A percentile compares a stretch with the other conserved stretches of the same genome.
These are phyloP conservation scores for Pythium aquatile DNA, from an alignment of 352 stramenopile species.

Conservation along the genomic window DNA sequence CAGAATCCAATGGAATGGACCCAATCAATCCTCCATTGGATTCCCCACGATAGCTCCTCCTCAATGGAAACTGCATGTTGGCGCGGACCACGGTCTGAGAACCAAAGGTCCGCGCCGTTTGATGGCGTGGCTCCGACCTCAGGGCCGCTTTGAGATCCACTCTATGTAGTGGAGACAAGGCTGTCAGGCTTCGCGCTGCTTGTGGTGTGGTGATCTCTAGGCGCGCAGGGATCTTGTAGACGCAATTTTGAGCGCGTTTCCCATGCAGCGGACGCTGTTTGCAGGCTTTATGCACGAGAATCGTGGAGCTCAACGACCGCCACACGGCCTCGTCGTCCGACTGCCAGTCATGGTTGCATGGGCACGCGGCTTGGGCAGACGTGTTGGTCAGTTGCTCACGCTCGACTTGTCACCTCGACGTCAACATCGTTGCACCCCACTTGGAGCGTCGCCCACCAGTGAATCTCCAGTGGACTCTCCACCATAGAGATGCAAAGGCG, in stretches of 20 bases:
- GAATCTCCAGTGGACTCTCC: background rate
- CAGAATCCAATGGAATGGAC: slow-evolving; percentile 1
- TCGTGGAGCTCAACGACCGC: too few relatives aligned
- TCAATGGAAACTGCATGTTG: background rate
- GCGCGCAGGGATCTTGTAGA: too few relatives aligned
- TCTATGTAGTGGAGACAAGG: background rate
- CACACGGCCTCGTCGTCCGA: background rate
- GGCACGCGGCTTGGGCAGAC: background rate
- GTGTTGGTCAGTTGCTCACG: background rate
- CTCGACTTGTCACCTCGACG: background rate
- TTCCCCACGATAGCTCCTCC: too few relatives aligned
- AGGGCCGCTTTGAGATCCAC: background rate
- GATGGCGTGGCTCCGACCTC: background rate
- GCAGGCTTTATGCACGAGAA: background rate
- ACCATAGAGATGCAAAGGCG: background rate
- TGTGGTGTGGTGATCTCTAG: too few relatives aligned
- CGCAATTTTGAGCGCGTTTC: background rate
- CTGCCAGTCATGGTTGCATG: background rate
- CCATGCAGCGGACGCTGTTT: background rate
- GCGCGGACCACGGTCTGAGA: slow-evolving; percentile 1
- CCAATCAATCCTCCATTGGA: too few relatives aligned
- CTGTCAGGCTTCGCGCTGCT: background rate
- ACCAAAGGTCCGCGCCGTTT: background rate
- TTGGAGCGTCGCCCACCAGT: background rate
- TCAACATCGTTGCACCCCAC: background rate